Evolutionary conservation across 352 stramenopile species (phyloP).

Genomic region (Pythium rishiriense): DNA sequence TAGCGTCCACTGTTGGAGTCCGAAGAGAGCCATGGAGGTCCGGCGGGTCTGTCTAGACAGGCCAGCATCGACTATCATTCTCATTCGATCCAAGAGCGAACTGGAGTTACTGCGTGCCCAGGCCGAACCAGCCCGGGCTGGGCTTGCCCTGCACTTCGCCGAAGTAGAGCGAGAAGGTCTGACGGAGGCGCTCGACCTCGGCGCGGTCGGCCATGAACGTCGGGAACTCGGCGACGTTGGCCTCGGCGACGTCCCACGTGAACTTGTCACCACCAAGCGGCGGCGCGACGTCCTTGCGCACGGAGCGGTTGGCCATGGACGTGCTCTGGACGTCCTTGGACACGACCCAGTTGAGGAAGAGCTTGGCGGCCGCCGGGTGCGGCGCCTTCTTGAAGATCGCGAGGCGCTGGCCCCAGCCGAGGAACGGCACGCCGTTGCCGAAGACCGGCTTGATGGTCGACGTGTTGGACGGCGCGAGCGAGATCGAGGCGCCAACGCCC

Average conservation of each 20-base stretch:
- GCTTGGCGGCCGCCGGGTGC: conserved; percentile 49
- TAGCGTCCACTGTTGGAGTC: neutral
- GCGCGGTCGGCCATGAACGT: conserved; percentile 55
- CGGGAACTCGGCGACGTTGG: conserved; percentile 26
- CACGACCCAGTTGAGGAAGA: conserved; percentile 59
- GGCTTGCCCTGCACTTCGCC: conserved; percentile 48
- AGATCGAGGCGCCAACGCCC: conserved; percentile 12
- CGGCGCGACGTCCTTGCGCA: conserved; percentile 36
- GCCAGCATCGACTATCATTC: neutral
- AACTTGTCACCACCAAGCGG: neutral
- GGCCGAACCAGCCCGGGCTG: conserved; percentile 35
- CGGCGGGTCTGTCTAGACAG: neutral
- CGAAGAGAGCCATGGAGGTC: too few species aligned
- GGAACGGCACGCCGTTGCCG: conserved; percentile 26
- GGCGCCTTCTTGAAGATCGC: conserved; percentile 60
- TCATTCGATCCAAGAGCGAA: neutral
- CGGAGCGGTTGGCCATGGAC: conserved; percentile 25
- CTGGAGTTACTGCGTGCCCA: conserved; percentile 6
- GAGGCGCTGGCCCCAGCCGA: conserved; percentile 53
- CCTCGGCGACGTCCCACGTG: neutral
- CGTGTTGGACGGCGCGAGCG: neutral
- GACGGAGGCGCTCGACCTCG: conserved; percentile 37
- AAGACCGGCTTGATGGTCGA: neutral
- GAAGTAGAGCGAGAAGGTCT: conserved; percentile 58
- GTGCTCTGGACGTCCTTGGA: conserved; percentile 38